These are phyloP conservation scores for Primulina eburnea DNA, from an alignment of 257 asterid genomes.

Conservation along the genomic window DNA sequence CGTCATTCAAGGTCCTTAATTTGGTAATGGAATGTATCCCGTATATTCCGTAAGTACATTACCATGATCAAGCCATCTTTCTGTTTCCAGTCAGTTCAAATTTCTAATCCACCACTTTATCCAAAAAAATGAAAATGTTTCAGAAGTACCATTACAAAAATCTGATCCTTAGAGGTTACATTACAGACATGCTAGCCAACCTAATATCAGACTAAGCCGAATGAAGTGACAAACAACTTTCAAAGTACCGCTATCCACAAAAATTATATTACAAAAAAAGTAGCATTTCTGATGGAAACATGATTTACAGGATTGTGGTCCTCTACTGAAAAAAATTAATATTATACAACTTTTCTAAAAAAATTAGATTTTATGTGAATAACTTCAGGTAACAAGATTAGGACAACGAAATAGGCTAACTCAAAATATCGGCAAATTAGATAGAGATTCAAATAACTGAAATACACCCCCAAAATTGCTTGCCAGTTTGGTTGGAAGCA, in stretches of 20 bases:
- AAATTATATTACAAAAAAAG: too few species aligned
- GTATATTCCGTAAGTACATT: not conserved
- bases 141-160: not conserved
- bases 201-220: too few species aligned
- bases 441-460: not conserved
- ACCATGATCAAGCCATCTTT: not conserved
- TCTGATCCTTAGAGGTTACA: too few species aligned
- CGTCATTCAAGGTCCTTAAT: not conserved
- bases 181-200: not conserved
- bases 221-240: not conserved
- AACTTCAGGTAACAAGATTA: too few species aligned
- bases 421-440: too few species aligned
- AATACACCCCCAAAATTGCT: not conserved
- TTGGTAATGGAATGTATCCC: not conserved
- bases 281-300: not conserved
- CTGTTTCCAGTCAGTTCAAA: not conserved
- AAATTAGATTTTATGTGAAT: too few species aligned
- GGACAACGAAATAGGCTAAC: too few species aligned
- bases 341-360: not conserved
- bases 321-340: not conserved
- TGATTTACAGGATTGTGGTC: not conserved
- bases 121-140: not conserved
- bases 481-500: not conserved
- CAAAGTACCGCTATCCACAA: not conserved
- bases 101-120: not conserved